Conservation (phyloP, 2,329 filamentous ascomycete species). For the Thelonectria discophora region DNA sequence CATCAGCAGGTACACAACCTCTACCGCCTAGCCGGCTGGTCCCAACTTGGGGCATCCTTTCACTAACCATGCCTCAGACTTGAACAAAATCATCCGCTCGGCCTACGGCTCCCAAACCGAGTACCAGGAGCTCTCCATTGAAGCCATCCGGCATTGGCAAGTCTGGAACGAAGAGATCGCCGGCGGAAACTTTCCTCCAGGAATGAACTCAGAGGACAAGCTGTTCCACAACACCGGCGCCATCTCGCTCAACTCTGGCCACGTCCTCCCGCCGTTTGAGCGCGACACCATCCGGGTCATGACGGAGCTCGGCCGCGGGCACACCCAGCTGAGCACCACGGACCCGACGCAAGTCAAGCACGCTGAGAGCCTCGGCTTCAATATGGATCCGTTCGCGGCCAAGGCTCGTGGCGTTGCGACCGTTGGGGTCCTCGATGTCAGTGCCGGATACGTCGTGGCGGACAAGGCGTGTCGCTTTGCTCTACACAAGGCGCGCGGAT, state of each 20-base stretch:
- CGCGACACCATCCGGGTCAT: constrained; percentile 48
- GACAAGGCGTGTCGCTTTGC: constrained; percentile 58
- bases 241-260: constrained; percentile 40
- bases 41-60: background rate
- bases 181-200: constrained; percentile 45
- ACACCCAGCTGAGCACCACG: constrained; percentile 48
- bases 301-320: constrained; percentile 44
- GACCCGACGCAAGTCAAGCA: constrained; percentile 39
- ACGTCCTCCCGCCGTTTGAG: constrained; percentile 46
- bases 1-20: constrained; percentile 49
- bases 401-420: constrained; percentile 29
- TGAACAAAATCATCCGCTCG: constrained; percentile 51
- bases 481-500: constrained; percentile 50
- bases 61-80: constrained; percentile 33
- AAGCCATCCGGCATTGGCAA: constrained; percentile 54
- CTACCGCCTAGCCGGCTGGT: background rate
- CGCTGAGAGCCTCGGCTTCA: constrained; percentile 42
- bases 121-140: constrained; percentile 56
- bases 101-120: constrained; percentile 53
- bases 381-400: constrained; percentile 50
- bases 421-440: constrained; percentile 55
- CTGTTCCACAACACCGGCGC: constrained; percentile 53
- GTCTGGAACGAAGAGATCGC: constrained; percentile 55
- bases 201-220: constrained; percentile 47
- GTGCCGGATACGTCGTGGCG: constrained; percentile 55